Evolutionary conservation across 2,329 filamentous ascomycete species (phyloP).

Genomic region (Venturia pyrina): DNA sequence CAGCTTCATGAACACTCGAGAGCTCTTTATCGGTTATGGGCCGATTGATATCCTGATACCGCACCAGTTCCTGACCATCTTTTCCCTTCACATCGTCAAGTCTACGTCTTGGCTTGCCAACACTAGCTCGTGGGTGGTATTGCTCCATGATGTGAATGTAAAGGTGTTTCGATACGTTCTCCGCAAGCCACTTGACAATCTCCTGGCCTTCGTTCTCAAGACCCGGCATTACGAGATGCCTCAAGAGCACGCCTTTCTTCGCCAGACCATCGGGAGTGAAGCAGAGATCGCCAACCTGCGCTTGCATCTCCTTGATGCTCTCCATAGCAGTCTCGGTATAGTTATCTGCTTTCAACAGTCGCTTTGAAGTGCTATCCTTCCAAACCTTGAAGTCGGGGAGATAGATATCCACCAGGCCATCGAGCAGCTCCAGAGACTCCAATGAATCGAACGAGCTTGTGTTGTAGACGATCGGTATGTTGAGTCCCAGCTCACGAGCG

Average conservation of each 20-base stretch:
- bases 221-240: conserved; percentile 79
- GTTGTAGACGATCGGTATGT: conserved; percentile 72
- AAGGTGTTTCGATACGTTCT: conserved; percentile 61
- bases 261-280: conserved; percentile 76
- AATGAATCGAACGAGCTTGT: conserved; percentile 72
- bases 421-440: conserved; percentile 60
- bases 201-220: conserved; percentile 61
- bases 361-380: conserved; percentile 53
- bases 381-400: conserved; percentile 85
- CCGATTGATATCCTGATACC: conserved; percentile 74
- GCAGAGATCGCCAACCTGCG: conserved; percentile 71
- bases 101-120: conserved; percentile 52
- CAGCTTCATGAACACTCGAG: conserved; percentile 54
- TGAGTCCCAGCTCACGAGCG: conserved; percentile 59
- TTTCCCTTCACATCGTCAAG: conserved; percentile 20
- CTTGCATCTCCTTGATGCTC: conserved; percentile 70
- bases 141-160: conserved; percentile 89
- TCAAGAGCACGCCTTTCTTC: conserved; percentile 63
- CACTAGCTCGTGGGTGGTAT: conserved; percentile 70
- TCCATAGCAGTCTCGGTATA: conserved; percentile 64
- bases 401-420: conserved; percentile 77
- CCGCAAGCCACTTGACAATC: conserved; percentile 69
- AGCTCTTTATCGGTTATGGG: conserved; percentile 56
- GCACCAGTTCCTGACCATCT: conserved; percentile 35
- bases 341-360: conserved; percentile 68